Conservation (phyloP, 1,139 yeast species). For the Candida mesenterica region DNA sequence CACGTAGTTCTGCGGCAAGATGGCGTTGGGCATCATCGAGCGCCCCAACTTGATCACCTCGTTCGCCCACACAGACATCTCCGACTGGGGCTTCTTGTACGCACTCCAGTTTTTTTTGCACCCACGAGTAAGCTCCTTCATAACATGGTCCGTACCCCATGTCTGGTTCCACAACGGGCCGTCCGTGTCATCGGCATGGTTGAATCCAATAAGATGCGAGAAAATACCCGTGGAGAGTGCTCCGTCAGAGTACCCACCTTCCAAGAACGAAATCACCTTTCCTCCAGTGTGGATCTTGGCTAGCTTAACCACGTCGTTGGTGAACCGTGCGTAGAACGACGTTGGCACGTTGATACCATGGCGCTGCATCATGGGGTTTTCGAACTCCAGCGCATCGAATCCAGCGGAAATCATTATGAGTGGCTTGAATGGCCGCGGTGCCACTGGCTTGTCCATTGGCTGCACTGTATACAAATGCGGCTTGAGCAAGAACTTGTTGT, state of each 20-base stretch:
- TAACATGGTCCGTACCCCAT: slow-evolving; percentile 63
- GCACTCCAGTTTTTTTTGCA: slow-evolving; percentile 69
- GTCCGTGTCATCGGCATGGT: slow-evolving; percentile 43
- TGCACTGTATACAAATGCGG: slow-evolving; percentile 28
- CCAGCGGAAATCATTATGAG: slow-evolving; percentile 79
- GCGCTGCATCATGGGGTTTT: slow-evolving; percentile 80
- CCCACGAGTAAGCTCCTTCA: slow-evolving; percentile 66
- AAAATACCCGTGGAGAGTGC: slow-evolving; percentile 80
- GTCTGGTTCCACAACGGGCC: slow-evolving; percentile 58
- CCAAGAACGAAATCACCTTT: slow-evolving; percentile 66
- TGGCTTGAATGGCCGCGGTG: slow-evolving; percentile 63
- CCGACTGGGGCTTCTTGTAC: slow-evolving; percentile 45
- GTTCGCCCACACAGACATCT: slow-evolving; percentile 62
- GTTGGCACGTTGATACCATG: slow-evolving; percentile 86
- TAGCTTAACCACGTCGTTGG: slow-evolving; percentile 66
- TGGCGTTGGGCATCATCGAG: slow-evolving; percentile 62
- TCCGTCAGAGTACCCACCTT: slow-evolving; percentile 87
- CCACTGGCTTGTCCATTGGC: slow-evolving; percentile 27
- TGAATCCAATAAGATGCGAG: slow-evolving; percentile 69
- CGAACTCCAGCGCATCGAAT: slow-evolving; percentile 85
- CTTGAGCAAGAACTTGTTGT: slow-evolving; percentile 28
- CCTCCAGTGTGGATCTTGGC: slow-evolving; percentile 64
- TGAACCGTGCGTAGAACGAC: slow-evolving; percentile 69
- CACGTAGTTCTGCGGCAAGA: slow-evolving; percentile 39
- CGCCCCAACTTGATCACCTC: slow-evolving; percentile 68